phyloP scores from a whole-genome alignment of 306 rosid species.

The Rosa chinensis region DNA sequence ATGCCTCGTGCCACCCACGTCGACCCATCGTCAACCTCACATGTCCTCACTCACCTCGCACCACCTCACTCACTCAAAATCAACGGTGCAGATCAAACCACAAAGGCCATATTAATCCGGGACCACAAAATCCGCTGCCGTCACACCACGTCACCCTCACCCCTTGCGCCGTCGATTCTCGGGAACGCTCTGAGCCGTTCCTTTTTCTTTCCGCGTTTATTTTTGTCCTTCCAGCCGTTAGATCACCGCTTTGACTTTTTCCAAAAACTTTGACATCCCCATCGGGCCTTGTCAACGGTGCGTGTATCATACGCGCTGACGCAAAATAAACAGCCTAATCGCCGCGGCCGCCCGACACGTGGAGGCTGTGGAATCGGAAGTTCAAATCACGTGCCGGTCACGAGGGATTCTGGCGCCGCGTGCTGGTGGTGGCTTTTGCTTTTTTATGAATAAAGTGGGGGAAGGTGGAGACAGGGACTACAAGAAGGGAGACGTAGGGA shows the following conservation, averaged over 20 bases:
- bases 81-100: neutral
- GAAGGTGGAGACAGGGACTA: neutral
- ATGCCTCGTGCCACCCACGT: conserved; percentile 32
- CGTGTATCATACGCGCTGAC: neutral
- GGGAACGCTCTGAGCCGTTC: conserved; percentile 3
- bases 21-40: conserved; percentile 15
- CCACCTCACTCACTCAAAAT: neutral
- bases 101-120: neutral
- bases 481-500: neutral
- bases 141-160: conserved; percentile 25
- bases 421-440: conserved; percentile 1
- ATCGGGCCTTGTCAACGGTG: neutral
- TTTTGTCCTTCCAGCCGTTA: conserved; percentile 9
- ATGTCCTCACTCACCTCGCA: neutral
- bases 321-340: neutral
- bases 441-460: neutral
- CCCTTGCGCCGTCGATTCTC: conserved; percentile 32
- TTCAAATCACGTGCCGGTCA: conserved; percentile 1
- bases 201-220: neutral
- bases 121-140: conserved; percentile 28
- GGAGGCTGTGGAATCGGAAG: neutral
- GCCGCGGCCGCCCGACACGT: neutral
- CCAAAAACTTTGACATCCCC: neutral
- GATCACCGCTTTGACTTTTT: conserved; percentile 1
- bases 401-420: conserved; percentile 15